Base-by-base conservation (phyloP, 169 alveolate species). In the Sarcocystis neurona region DNA sequence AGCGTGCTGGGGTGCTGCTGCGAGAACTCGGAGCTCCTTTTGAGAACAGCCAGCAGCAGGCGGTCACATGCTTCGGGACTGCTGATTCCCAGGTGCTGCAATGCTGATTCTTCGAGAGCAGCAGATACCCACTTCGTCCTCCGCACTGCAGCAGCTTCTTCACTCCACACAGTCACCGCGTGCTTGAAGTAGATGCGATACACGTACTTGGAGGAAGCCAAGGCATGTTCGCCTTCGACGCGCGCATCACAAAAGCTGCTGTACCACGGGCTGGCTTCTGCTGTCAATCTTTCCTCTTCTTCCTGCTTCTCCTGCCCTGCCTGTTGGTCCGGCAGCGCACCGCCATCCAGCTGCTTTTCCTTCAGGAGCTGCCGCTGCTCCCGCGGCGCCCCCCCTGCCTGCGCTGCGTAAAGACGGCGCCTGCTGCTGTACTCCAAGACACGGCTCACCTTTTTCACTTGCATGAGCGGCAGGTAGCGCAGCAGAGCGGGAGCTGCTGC, bases 171-270 rank as follows among this genome's bases (percentile, higher is more conserved):
- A 39, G 50, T 12, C 10, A 72, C 32, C 48, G 82, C 58, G 18
- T n/a, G 82, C 56, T 72, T 72, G 58, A 72, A 72, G 56, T 72
- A 72, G 60, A 72, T 32, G 50, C 82, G 82, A 37, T 72, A 72
- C 58, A 72, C 82, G 39, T 72, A 72, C 30, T 32, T 27, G n/a
- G 82, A 72, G 82, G 43, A 32, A 18, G 82, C 0, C 37, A 72
- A 39, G 23, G 37, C 82, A 1, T 72, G 82, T 15, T 72, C 82
- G 10, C 46, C 82, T 6, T 39, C 56, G 23, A 46, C n/a, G n/a
- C n/a, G n/a, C n/a, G n/a, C n/a, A n/a, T n/a, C n/a, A n/a, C n/a
- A n/a, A n/a, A n/a, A n/a, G n/a, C n/a, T n/a, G n/a, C n/a, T n/a
- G n/a, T n/a, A n/a, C n/a, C n/a, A n/a, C n/a, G n/a, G n/a, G n/a